A percentile compares a stretch with the other conserved stretches of the same genome.
Conservation (phyloP, 1,139 yeast genomes). For the Lodderomyces parapsilosis region DNA sequence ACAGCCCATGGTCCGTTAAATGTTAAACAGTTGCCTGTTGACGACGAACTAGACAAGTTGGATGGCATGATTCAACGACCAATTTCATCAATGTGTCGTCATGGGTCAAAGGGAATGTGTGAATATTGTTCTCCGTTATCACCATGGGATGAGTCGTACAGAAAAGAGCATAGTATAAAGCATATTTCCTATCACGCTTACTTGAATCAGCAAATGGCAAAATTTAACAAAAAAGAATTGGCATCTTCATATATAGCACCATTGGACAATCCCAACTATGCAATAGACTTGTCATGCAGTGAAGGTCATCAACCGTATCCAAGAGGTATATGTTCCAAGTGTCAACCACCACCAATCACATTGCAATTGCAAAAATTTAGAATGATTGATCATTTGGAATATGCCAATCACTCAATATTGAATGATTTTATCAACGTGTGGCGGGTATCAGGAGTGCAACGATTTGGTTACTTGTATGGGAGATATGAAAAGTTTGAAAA, state of each 20-base stretch:
- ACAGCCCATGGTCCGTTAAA: constrained; percentile 17
- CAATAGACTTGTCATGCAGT: constrained; percentile 62
- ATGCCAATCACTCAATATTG: constrained; percentile 68
- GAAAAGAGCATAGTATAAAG: constrained; percentile 74
- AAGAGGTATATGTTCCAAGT: constrained; percentile 90
- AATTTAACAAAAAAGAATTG: constrained; percentile 61
- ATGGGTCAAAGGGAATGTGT: constrained; percentile 95
- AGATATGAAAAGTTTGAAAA: constrained; percentile 71
- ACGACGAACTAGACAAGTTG: constrained; percentile 61
- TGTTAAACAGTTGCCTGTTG: constrained; percentile 55
- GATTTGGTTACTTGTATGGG: constrained; percentile 86
- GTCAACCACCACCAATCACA: constrained; percentile 95
- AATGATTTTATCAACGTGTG: constrained; percentile 86
- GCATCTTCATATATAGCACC: constrained; percentile 76
- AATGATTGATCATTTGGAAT: constrained; percentile 97
- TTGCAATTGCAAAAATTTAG: constrained; percentile 86
- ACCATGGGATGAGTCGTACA: constrained; percentile 86
- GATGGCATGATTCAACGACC: constrained; percentile 73
- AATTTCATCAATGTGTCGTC: constrained; percentile 70
- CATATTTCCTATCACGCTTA: constrained; percentile 88
- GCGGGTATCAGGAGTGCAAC: constrained; percentile 85
- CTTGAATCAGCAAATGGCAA: constrained; percentile 68
- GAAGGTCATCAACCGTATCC: constrained; percentile 95
- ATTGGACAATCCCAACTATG: constrained; percentile 66
- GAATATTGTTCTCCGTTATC: constrained; percentile 95